These are phyloP conservation scores for Linum usitatissimum DNA, from an alignment of 345 rosid genomes.

Conservation along the genomic window DNA sequence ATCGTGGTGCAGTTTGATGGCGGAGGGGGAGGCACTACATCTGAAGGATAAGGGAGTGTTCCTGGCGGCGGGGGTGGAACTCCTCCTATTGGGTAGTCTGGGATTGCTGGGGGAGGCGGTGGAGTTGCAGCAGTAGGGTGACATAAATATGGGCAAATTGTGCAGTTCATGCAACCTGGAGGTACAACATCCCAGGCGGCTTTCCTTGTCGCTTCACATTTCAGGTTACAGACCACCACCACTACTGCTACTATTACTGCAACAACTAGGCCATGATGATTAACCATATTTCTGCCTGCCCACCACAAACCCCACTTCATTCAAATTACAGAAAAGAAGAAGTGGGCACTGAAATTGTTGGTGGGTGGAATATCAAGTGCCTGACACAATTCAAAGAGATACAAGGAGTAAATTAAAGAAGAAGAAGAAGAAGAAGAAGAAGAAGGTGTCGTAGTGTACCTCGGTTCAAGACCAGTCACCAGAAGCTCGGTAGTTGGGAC, in stretches of 20 bases:
- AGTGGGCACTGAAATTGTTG: background rate
- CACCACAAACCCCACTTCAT: slow-evolving; percentile 22
- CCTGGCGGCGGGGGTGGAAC: slow-evolving; percentile 18
- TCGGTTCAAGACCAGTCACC: slow-evolving; percentile 1
- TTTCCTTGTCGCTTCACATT: slow-evolving; percentile 14
- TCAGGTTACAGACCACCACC: slow-evolving; percentile 8
- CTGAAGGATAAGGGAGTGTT: slow-evolving; percentile 8
- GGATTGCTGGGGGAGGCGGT: slow-evolving; percentile 15
- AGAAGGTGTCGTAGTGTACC: background rate
- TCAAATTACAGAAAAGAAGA: background rate
- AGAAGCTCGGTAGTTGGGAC: background rate
- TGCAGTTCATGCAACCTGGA: slow-evolving; percentile 17
- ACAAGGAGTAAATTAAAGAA: background rate
- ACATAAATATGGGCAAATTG: slow-evolving; percentile 25
- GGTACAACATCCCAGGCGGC: slow-evolving; percentile 15
- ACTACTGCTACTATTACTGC: background rate
- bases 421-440: slow-evolving; percentile 8
- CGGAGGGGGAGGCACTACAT: slow-evolving; percentile 20
- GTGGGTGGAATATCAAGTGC: background rate
- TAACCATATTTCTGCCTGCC: background rate
- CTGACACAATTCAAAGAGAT: background rate
- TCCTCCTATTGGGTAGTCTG: slow-evolving; percentile 10
- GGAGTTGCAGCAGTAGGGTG: slow-evolving; percentile 15
- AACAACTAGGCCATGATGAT: background rate
- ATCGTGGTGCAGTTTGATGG: slow-evolving; percentile 20